Evolutionary conservation across 441 rosid genomes (phyloP), one percentile per base, ranked within the genome.

Genomic region (Pelargonium australe): DNA sequence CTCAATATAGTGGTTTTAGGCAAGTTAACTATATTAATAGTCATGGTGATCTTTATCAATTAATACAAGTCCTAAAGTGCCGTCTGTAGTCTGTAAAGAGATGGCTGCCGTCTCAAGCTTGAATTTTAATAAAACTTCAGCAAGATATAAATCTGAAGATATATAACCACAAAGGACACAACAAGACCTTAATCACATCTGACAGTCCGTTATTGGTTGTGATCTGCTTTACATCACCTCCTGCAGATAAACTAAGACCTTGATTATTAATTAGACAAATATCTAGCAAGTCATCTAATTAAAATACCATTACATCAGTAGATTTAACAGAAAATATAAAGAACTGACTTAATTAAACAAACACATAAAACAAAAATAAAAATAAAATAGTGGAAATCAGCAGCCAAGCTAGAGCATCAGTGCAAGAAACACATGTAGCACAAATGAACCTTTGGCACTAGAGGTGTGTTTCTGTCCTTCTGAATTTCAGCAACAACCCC

Each of bases 401-500:
- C 0, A 45, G 53, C n/a, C 16, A 41, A n/a, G 17, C 47, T 25
- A 68, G 14, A 68, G 8, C 45, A 65, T 13, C 19, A 62, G 45
- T 45, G 53, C 67, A 19, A 10, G 10, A 14, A 77, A 76, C 6
- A 66, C 28, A 49, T 60, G 43, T 43, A 2, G 31, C 77, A 68
- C 44, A 47, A 40, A 53, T 43, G 71, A 70, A 95, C 97, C 99
- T 92, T 90, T 63, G 71, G 86, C 77, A 90, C 95, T 67, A 91
- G 90, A 78, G 91, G 88, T 17, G 96, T 92, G 73, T 75, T 85
- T 71, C 83, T 87, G 83, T 90, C 91, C 88, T 78, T 85, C 80
- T 64, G 91, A 77, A 95, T 90, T 79, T 91, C 96, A 43, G 90
- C 91, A 78, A 81, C 97, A 76, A 92, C 91, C 73, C 97, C 94